Conservation (phyloP, 768 basidiomycete genomes). For the Mycena alexandri region DNA sequence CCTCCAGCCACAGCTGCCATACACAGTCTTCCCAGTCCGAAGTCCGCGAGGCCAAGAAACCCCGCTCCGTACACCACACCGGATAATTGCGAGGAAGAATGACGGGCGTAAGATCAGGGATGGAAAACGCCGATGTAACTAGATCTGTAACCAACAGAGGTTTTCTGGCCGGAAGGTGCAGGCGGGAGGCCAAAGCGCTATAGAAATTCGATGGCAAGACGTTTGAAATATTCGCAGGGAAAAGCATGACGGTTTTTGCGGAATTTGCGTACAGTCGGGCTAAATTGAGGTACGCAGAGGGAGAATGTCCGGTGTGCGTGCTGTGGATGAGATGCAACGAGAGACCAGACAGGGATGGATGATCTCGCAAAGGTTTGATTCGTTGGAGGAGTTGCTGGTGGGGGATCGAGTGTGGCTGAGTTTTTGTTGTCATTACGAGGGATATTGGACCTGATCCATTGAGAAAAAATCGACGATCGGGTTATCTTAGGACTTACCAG, state of each 20-base stretch:
- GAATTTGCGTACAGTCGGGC: slow-evolving; percentile 71
- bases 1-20: slow-evolving; percentile 74
- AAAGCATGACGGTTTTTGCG: slow-evolving; percentile 59
- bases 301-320: slow-evolving; percentile 48
- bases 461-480: slow-evolving; percentile 50
- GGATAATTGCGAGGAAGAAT: slow-evolving; percentile 58
- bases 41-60: slow-evolving; percentile 56
- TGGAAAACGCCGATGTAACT: slow-evolving; percentile 52
- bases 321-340: slow-evolving; percentile 65
- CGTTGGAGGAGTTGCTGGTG: slow-evolving; percentile 45
- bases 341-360: slow-evolving; percentile 43
- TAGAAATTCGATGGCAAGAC: slow-evolving; percentile 40
- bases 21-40: slow-evolving; percentile 75
- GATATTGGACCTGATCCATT: slow-evolving; percentile 44
- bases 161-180: slow-evolving; percentile 19
- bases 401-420: slow-evolving; percentile 38
- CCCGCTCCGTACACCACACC: slow-evolving; percentile 74
- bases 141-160: slow-evolving; percentile 41
- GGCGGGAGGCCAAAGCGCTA: slow-evolving; percentile 32
- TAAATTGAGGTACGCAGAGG: slow-evolving; percentile 70
- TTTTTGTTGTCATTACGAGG: slow-evolving; percentile 42
- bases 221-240: slow-evolving; percentile 59
- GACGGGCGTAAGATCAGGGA: slow-evolving; percentile 59
- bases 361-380: slow-evolving; percentile 42
- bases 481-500: slow-evolving; percentile 47